Evolutionary conservation across 2,329 filamentous ascomycete species (phyloP).

Genomic region (Colletotrichum sp.): DNA sequence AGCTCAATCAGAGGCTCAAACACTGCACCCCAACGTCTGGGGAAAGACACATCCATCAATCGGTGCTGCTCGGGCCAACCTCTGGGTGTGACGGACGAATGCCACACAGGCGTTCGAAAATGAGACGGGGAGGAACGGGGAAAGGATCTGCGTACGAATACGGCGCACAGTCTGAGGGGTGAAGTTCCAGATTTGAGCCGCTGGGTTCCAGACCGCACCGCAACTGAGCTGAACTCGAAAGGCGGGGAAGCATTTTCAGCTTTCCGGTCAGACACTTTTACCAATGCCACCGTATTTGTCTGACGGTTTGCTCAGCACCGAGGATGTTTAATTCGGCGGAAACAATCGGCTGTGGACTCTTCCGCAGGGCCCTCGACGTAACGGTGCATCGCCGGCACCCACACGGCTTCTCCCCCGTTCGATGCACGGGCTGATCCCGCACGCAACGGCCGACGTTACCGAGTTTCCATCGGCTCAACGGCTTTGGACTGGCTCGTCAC

Average conservation of each 20-base stretch:
- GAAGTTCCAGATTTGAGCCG: slow-evolving; percentile 1
- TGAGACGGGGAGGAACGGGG: not conserved
- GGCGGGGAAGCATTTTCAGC: slow-evolving; percentile 3
- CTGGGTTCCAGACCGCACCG: not conserved
- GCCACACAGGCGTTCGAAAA: not conserved
- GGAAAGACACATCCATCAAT: not conserved
- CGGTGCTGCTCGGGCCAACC: not conserved
- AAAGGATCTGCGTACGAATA: not conserved
- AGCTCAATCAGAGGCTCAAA: not conserved
- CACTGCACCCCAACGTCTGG: not conserved
- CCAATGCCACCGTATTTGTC: not conserved
- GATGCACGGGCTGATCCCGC: not conserved
- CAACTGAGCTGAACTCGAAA: not conserved
- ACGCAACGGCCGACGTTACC: not conserved
- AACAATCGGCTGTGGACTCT: not conserved
- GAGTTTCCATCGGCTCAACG: not conserved
- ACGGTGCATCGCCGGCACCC: not conserved
- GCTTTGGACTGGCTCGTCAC: not conserved
- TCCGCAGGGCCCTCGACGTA: not conserved
- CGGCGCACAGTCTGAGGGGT: slow-evolving; percentile 10
- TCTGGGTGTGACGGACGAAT: not conserved
- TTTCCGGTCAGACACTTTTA: not conserved
- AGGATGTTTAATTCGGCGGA: not conserved
- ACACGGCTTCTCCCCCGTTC: not conserved
- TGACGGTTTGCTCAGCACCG: not conserved